phyloP scores from a whole-genome alignment of 2,329 filamentous ascomycete genomes.

The Pleochaeta shiraiana region DNA sequence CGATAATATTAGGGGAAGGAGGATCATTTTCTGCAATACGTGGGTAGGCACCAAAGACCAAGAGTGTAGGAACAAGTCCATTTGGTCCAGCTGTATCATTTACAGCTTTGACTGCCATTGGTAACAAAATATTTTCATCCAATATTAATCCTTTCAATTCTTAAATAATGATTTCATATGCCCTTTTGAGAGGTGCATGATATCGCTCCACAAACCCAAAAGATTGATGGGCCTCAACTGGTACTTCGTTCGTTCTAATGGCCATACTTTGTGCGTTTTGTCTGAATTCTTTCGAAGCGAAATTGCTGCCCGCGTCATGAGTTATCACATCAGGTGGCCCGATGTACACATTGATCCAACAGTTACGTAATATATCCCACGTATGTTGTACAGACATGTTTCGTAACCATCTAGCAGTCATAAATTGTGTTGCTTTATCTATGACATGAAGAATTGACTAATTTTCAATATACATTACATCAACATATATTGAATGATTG shows the following conservation, averaged over 20 bases:
- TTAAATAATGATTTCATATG: neutral
- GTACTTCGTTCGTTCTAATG: neutral
- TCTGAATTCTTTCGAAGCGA: constrained; percentile 5
- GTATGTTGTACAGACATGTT: neutral
- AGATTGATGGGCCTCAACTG: neutral
- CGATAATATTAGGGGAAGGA: neutral
- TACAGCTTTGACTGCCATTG: neutral
- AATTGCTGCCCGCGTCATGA: constrained; percentile 5
- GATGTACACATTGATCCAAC: constrained; percentile 5
- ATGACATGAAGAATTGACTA: neutral
- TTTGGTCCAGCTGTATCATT: neutral
- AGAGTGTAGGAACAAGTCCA: neutral
- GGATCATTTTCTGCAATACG: neutral
- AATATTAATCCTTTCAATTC: neutral
- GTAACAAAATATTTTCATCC: neutral
- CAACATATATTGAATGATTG: neutral
- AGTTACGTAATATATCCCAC: constrained; percentile 4
- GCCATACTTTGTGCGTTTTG: neutral
- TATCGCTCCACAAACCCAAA: neutral
- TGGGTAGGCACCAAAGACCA: constrained; percentile 2
- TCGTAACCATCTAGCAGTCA: constrained; percentile 4
- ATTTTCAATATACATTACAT: neutral
- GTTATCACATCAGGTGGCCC: neutral
- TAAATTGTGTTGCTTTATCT: neutral
- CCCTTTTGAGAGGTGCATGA: neutral